Evolutionary conservation across 2,329 filamentous ascomycete species (phyloP), one percentile per base, ranked within the genome.

Genomic region (Alternaria longipes): DNA sequence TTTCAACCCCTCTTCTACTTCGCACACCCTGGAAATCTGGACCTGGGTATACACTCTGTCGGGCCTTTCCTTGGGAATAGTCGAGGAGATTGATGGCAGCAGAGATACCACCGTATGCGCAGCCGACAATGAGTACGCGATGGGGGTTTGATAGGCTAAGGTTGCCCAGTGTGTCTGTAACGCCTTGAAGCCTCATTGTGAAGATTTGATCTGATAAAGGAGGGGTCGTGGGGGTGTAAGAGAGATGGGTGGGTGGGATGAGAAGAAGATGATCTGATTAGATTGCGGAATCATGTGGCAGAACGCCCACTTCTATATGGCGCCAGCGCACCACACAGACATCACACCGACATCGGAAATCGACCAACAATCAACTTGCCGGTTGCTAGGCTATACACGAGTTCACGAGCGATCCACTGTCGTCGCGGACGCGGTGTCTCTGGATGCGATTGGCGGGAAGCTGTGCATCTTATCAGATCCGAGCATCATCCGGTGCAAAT

Each of bases 91-190:
- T 90, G 67, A 91, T 79, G 6, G 87, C 86, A 1, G 87, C 84
- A 12, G 89, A 85, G 5, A 93, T 83, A 34, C 91, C 91, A n/a
- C 84, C 86, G 70, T 93, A 93, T 40, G 89, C 90, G 65, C 89
- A 90, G 38, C 91, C 91, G 32, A 90, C 84, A 56, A 93, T 82
- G 38, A 93, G 82, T 11, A 93, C 63, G 1, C 73, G 69, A 56
- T 79, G 75, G 20, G 76, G 75, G 24, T 66, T 66, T 3, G 75
- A 72, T 14, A 76, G 62, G n/a, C 68, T 70, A 54, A 78, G 54
- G 18, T 69, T 72, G 32, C 67, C 67, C 11, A 75, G 40, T 8
- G 68, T 60, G 45, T 76, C 69, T 14, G 70, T 62, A 9, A 74
- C 49, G 59, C 59, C 68, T 36, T 69, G 66, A 22, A 77, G 67